A percentile compares a stretch with the other conserved stretches of the same genome.
Evolutionary conservation across 495 filamentous ascomycete species (phyloP).

Genomic region (Daldinia childiae): DNA sequence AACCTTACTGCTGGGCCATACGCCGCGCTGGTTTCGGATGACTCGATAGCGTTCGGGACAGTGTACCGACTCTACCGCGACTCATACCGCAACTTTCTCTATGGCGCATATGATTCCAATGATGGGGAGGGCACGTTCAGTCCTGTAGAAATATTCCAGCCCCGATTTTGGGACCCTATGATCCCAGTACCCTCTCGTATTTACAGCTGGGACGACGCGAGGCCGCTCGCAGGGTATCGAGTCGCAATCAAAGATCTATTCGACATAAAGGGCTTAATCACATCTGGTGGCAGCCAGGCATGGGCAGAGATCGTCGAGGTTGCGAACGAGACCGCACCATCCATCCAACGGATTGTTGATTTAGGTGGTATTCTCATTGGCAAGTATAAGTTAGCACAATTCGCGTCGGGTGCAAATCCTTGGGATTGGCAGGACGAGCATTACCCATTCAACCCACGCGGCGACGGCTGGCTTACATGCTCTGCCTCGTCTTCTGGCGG

Average conservation of each 20-base stretch:
- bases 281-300: slow-evolving; percentile 62
- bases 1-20: background rate
- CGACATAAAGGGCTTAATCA: slow-evolving; percentile 61
- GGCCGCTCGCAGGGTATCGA: slow-evolving; percentile 44
- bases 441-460: slow-evolving; percentile 58
- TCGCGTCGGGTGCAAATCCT: slow-evolving; percentile 60
- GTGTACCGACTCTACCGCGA: background rate
- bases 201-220: slow-evolving; percentile 46
- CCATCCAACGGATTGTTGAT: slow-evolving; percentile 34
- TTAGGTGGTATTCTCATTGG: slow-evolving; percentile 62
- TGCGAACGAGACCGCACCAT: background rate
- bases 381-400: slow-evolving; percentile 63
- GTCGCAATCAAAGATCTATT: slow-evolving; percentile 66
- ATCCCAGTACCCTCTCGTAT: slow-evolving; percentile 58
- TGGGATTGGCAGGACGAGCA: slow-evolving; percentile 64
- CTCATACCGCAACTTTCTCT: background rate
- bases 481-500: slow-evolving; percentile 54
- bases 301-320: slow-evolving; percentile 47
- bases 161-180: slow-evolving; percentile 48
- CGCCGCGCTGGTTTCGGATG: background rate
- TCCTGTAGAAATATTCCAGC: slow-evolving; percentile 46
- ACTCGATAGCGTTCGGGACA: background rate
- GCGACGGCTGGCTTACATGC: slow-evolving; percentile 57
- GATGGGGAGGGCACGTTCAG: slow-evolving; percentile 8
- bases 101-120: background rate